Base-by-base conservation (phyloP, 495 filamentous ascomycete genomes). In the Xylaria scruposa region DNA sequence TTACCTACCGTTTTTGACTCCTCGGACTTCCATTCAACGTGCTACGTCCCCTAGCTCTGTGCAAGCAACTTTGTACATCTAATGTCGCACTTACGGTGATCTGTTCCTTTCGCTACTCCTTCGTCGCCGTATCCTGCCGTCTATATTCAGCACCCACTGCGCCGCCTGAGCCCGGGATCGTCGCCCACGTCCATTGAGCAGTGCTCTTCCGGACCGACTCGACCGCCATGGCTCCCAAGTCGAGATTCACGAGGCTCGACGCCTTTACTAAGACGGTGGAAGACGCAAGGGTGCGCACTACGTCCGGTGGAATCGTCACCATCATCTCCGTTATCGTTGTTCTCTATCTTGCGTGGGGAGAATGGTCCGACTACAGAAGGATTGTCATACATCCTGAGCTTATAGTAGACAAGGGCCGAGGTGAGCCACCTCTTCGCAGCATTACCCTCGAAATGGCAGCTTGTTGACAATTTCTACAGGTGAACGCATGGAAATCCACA, bases 211-310 rank as follows among this genome's bases (percentile, higher is more conserved):
- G 15, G 21, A 49, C 36, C 15, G 24, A 24, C 72, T 17, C 17
- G 26, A 13, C 73, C 24, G 82, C 74, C 44, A 91, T 91, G 89
- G 81, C 90, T 71, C 76, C 87, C 42, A 91, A 91, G 78, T 97
- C 93, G 74, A 91, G 96, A 80, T 97, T 99, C 79, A 97, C 93
- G 59, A 91, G 93, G 85, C 92, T 99, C 56, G 96, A 99, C 81
- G 96, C 96, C 84, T 99, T 99, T 81, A 96, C 94, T 46, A 99
- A 99, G 82, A 99, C 96, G 46, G 96, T 99, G 58, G 97, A 98
- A 78, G 96, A 99, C 91, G 96, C 96, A 72, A 89, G 97, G 71
- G 89, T 98, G 81, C 92, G 97, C 76, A 99, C 96, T n/a, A 98
- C 97, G 15, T 96, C 93, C 15, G 96, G 96, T 62, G 96, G 96